These are phyloP conservation scores for Thalassiosira mediterranea DNA, from an alignment of 352 stramenopile species.

Conservation along the genomic window DNA sequence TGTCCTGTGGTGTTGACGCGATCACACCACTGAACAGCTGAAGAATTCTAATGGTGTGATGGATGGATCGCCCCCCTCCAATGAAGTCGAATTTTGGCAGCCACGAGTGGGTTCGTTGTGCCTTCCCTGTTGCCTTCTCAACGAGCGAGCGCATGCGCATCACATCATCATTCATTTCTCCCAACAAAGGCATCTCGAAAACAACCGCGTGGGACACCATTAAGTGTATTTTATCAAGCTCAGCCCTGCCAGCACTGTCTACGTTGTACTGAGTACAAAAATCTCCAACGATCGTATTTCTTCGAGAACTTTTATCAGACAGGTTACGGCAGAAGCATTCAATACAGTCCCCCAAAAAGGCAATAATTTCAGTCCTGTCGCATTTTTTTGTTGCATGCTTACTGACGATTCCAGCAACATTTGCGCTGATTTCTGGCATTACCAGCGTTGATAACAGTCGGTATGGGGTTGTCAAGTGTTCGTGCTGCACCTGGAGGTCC, in stretches of 20 bases:
- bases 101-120: slow-evolving; percentile 34
- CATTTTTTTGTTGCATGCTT: slow-evolving; percentile 26
- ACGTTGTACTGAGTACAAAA: slow-evolving; percentile 54
- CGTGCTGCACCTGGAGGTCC: slow-evolving; percentile 43
- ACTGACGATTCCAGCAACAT: slow-evolving; percentile 31
- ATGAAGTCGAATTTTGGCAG: slow-evolving; percentile 36
- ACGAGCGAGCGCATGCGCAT: not conserved
- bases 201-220: slow-evolving; percentile 14
- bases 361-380: slow-evolving; percentile 28
- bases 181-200: slow-evolving; percentile 37
- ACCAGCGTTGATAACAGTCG: slow-evolving; percentile 43
- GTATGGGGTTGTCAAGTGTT: slow-evolving; percentile 56
- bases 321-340: slow-evolving; percentile 42
- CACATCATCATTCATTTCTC: slow-evolving; percentile 4
- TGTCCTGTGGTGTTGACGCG: not conserved
- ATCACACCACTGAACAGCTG: slow-evolving; percentile 47
- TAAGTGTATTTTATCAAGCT: slow-evolving; percentile 35
- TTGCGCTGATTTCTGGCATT: slow-evolving; percentile 41
- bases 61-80: slow-evolving; percentile 46
- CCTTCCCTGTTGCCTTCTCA: slow-evolving; percentile 9
- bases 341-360: slow-evolving; percentile 58
- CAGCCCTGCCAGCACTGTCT: slow-evolving; percentile 8
- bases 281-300: slow-evolving; percentile 29
- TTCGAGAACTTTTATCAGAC: slow-evolving; percentile 38
- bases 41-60: slow-evolving; percentile 54